Percentiles rank a stretch among this genome's conserved stretches.
phyloP scores from a whole-genome alignment of 371 early-diverging fungal species.

The Apophysomyces sp. region DNA sequence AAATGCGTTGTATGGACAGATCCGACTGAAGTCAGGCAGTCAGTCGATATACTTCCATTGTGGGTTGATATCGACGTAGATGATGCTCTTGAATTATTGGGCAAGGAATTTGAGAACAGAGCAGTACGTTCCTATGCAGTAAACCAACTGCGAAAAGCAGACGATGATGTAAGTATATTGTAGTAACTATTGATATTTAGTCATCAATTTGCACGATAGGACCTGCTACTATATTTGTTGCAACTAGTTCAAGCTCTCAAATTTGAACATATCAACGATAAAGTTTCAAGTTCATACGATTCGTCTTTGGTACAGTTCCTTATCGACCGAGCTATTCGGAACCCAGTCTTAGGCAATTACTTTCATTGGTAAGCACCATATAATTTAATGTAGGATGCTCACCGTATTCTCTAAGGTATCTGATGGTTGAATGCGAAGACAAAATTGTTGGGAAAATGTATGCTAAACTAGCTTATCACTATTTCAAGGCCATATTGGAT shows the following conservation, averaged over 20 bases:
- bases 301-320: constrained; percentile 87
- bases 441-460: constrained; percentile 76
- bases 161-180: constrained; percentile 78
- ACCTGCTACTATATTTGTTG: constrained; percentile 84
- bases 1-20: constrained; percentile 97
- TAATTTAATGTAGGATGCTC: neutral
- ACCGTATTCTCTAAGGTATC: constrained; percentile 57
- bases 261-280: constrained; percentile 72
- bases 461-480: constrained; percentile 82
- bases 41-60: constrained; percentile 77
- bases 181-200: neutral
- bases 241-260: constrained; percentile 98
- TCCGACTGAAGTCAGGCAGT: constrained; percentile 86
- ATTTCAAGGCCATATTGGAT: constrained; percentile 69
- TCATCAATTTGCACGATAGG: constrained; percentile 48
- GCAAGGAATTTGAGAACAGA: constrained; percentile 81
- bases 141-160: constrained; percentile 81
- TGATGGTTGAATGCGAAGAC: constrained; percentile 89
- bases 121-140: constrained; percentile 90
- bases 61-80: constrained; percentile 95
- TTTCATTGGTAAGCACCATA: constrained; percentile 77
- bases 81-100: constrained; percentile 92
- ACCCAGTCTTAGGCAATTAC: constrained; percentile 83
- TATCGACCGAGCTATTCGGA: constrained; percentile 78
- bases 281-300: constrained; percentile 44